Conservation (phyloP, 805 yeast species). For the Zygosaccharomyces rouxii region DNA sequence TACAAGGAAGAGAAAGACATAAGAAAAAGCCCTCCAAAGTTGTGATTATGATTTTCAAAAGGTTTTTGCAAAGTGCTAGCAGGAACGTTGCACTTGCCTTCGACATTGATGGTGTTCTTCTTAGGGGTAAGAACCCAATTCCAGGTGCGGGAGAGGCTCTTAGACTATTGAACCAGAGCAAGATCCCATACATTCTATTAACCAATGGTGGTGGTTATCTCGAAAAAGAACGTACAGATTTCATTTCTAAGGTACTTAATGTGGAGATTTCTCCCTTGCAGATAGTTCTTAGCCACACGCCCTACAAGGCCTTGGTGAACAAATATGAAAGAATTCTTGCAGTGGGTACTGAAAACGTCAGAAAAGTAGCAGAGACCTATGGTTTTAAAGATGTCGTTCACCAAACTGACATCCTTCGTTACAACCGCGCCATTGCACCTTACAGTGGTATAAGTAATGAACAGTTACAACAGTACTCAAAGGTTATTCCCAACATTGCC, state of each 20-base stretch:
- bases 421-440: slow-evolving; percentile 61
- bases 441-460: slow-evolving; percentile 66
- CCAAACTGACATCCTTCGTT: slow-evolving; percentile 64
- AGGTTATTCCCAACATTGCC: slow-evolving; percentile 23
- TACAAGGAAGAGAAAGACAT: not conserved
- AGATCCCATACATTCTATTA: slow-evolving; percentile 73
- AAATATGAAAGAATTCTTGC: slow-evolving; percentile 62
- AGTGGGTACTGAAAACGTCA: slow-evolving; percentile 70
- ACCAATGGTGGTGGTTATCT: slow-evolving; percentile 88
- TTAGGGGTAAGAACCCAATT: slow-evolving; percentile 68
- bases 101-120: slow-evolving; percentile 79
- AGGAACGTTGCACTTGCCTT: slow-evolving; percentile 31
- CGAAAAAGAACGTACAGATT: slow-evolving; percentile 57
- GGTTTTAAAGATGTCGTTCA: slow-evolving; percentile 75
- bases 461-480: slow-evolving; percentile 41
- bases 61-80: slow-evolving; percentile 15
- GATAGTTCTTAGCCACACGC: slow-evolving; percentile 84
- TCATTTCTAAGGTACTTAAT: slow-evolving; percentile 44
- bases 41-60: slow-evolving; percentile 15
- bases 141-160: slow-evolving; percentile 62
- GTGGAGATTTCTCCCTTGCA: slow-evolving; percentile 51
- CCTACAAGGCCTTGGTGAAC: slow-evolving; percentile 57
- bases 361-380: slow-evolving; percentile 67
- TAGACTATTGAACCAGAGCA: slow-evolving; percentile 44
- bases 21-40: not conserved